These are phyloP conservation scores for Leptomonas pyrrhocoris DNA, from an alignment of 208 protist genomes.

Conservation along the genomic window DNA sequence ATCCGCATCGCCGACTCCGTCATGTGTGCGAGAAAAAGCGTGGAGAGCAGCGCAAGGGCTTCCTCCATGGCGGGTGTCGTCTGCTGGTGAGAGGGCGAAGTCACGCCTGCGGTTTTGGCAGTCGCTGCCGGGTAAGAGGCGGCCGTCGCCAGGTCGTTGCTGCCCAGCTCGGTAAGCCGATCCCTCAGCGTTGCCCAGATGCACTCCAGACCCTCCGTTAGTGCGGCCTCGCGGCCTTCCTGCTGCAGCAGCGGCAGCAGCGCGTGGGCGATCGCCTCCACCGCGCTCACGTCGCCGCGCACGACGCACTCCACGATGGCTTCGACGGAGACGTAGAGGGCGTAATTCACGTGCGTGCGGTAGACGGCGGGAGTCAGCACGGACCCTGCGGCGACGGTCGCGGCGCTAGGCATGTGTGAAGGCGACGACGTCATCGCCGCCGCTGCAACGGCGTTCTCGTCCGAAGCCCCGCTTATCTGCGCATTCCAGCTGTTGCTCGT, in stretches of 20 bases:
- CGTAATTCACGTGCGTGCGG: constrained; percentile 11
- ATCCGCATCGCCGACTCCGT: constrained; percentile 33
- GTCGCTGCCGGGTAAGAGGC: not conserved
- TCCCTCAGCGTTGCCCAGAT: constrained; percentile 22
- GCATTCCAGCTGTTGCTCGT: too few species aligned
- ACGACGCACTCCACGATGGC: constrained; percentile 26
- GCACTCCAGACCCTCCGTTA: constrained; percentile 32
- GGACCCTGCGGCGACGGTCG: not conserved
- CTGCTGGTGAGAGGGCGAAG: not conserved
- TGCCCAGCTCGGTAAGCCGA: constrained; percentile 34
- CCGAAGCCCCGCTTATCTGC: too few species aligned
- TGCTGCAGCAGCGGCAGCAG: constrained; percentile 31
- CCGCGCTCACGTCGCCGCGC: constrained; percentile 27
- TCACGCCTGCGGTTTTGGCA: too few species aligned
- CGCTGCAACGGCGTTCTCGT: too few species aligned
- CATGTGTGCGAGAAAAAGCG: constrained; percentile 48
- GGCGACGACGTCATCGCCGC: too few species aligned
- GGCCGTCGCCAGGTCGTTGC: constrained; percentile 8
- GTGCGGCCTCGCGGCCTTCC: constrained; percentile 25
- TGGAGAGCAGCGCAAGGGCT: constrained; percentile 43
- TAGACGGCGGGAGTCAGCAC: constrained; percentile 26
- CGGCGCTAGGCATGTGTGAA: too few species aligned
- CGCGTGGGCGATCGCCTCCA: constrained; percentile 12
- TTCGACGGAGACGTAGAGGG: constrained; percentile 13
- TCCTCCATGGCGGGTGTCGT: constrained; percentile 33